Evolutionary conservation across 352 stramenopile genomes (phyloP).

Genomic region (Thalassiosira exigua): DNA sequence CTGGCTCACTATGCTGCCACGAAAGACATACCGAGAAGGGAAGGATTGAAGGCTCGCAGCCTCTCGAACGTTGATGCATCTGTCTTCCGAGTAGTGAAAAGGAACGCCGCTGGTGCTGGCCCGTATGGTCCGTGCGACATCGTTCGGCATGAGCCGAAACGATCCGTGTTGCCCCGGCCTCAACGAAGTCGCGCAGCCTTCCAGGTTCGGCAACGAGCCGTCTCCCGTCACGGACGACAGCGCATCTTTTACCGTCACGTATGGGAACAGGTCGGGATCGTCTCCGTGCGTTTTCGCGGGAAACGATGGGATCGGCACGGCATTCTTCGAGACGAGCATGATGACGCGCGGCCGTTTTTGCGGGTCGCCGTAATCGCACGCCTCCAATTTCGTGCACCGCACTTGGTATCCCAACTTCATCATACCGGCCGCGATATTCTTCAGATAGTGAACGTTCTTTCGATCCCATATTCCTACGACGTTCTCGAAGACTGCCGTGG

Average conservation of each 20-base stretch:
- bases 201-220: conserved; percentile 34
- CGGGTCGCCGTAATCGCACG: conserved; percentile 59
- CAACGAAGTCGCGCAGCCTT: conserved; percentile 16
- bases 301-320: conserved; percentile 25
- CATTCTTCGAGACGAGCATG: conserved; percentile 43
- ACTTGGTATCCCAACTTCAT: conserved; percentile 57
- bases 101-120: conserved; percentile 12
- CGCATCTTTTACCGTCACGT: conserved; percentile 42
- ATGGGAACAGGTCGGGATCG: conserved; percentile 12
- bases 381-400: conserved; percentile 16
- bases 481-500: conserved; percentile 60
- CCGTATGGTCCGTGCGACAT: conserved; percentile 33
- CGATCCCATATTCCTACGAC: conserved; percentile 42
- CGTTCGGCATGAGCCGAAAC: conserved; percentile 21
- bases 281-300: conserved; percentile 33
- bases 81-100: conserved; percentile 48
- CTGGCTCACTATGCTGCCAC: conserved; percentile 40
- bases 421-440: conserved; percentile 41
- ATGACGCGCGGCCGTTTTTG: conserved; percentile 51
- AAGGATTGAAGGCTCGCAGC: conserved; percentile 57
- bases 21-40: conserved; percentile 52
- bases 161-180: conserved; percentile 27
- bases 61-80: conserved; percentile 55
- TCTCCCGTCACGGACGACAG: conserved; percentile 16
- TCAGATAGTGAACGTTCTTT: conserved; percentile 39